Evolutionary conservation across 495 filamentous ascomycete species (phyloP).

Genomic region (Xylaria curta): DNA sequence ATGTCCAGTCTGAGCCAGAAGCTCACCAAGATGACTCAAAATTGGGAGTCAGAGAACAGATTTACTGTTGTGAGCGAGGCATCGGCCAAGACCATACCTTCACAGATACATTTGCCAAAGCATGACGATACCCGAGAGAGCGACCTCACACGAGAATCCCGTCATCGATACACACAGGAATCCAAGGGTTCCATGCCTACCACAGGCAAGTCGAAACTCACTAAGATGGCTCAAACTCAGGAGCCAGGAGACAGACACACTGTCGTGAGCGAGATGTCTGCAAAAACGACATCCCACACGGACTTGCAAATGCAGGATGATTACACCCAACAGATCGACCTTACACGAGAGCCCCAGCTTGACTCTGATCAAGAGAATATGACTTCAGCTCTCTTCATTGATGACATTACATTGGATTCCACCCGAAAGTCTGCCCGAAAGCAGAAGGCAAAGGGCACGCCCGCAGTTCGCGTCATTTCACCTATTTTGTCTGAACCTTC

Average conservation of each 20-base stretch:
- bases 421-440: slow-evolving; percentile 37
- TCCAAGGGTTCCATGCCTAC: slow-evolving; percentile 44
- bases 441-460: slow-evolving; percentile 25
- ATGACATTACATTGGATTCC: slow-evolving; percentile 53
- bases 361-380: slow-evolving; percentile 45
- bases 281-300: slow-evolving; percentile 39
- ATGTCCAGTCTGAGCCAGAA: slow-evolving; percentile 42
- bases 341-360: slow-evolving; percentile 38
- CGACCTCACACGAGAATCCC: slow-evolving; percentile 43
- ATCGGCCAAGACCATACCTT: slow-evolving; percentile 36
- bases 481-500: slow-evolving; percentile 21
- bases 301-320: slow-evolving; percentile 50
- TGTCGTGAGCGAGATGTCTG: slow-evolving; percentile 36
- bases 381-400: slow-evolving; percentile 66
- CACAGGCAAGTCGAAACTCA: slow-evolving; percentile 39
- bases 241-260: slow-evolving; percentile 42
- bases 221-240: slow-evolving; percentile 45
- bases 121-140: slow-evolving; percentile 50
- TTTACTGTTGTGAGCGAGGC: slow-evolving; percentile 31
- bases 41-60: slow-evolving; percentile 45
- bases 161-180: slow-evolving; percentile 37
- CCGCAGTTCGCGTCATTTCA: slow-evolving; percentile 23
- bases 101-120: slow-evolving; percentile 41
- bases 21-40: slow-evolving; percentile 43
- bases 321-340: slow-evolving; percentile 49